Percentiles rank a stretch among this genome's conserved stretches.
Conservation (phyloP, 768 basidiomycete species). For the Termitomyces sp. region DNA sequence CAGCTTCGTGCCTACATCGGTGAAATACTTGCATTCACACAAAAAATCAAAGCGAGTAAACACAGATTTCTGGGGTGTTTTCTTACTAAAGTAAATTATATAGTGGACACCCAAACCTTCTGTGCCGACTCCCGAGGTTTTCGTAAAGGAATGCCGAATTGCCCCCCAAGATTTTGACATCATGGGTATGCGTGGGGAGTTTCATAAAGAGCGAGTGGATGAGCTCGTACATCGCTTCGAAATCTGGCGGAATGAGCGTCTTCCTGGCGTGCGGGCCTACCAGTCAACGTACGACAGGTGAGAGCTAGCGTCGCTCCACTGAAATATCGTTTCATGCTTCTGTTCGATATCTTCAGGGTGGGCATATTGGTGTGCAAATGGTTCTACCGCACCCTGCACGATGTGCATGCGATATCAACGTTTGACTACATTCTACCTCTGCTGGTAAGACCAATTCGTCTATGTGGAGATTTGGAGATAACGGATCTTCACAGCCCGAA, state of each 20-base stretch:
- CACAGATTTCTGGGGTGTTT: background rate
- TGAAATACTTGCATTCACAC: slow-evolving; percentile 69
- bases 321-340: background rate
- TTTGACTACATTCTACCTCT: slow-evolving; percentile 84
- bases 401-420: slow-evolving; percentile 70
- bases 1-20: slow-evolving; percentile 77
- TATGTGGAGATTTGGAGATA: background rate
- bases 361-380: slow-evolving; percentile 73
- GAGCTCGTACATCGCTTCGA: slow-evolving; percentile 65
- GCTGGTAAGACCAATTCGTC: slow-evolving; percentile 50
- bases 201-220: slow-evolving; percentile 56
- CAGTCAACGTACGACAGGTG: slow-evolving; percentile 85
- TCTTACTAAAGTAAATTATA: slow-evolving; percentile 9
- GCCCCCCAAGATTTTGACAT: slow-evolving; percentile 62
- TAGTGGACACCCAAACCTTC: slow-evolving; percentile 70
- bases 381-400: slow-evolving; percentile 73
- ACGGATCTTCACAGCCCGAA: slow-evolving; percentile 50
- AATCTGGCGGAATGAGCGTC: slow-evolving; percentile 66
- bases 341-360: slow-evolving; percentile 38
- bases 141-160: slow-evolving; percentile 66
- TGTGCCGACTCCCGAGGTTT: slow-evolving; percentile 54
- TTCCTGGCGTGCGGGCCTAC: slow-evolving; percentile 75
- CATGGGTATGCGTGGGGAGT: slow-evolving; percentile 68
- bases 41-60: slow-evolving; percentile 62
- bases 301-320: slow-evolving; percentile 17